These are phyloP conservation scores for Kregervanrija pseudodelftensis DNA, from an alignment of 805 yeast species.

Conservation along the genomic window DNA sequence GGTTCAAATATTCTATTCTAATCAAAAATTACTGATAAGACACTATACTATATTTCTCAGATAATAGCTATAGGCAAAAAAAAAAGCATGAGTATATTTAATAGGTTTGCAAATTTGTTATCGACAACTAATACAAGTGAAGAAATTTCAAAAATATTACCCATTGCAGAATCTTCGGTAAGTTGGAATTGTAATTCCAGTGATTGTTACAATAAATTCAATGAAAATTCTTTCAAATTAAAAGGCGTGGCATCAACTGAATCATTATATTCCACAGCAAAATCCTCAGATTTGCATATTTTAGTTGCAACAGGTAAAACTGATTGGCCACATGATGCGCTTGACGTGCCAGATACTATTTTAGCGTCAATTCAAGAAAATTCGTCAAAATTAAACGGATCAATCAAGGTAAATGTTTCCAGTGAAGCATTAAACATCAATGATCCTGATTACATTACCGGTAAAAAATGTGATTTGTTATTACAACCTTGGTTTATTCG, in stretches of 20 bases:
- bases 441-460: conserved; percentile 31
- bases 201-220: conserved; percentile 34
- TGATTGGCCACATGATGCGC: conserved; percentile 82
- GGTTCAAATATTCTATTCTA: no score
- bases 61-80: no score
- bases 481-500: conserved; percentile 71
- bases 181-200: conserved; percentile 42
- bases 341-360: conserved; percentile 24
- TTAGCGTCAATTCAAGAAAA: conserved; percentile 17
- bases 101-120: no score
- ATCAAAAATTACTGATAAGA: no score
- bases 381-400: conserved; percentile 6
- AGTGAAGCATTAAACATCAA: conserved; percentile 11
- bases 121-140: conserved; percentile 12
- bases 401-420: conserved; percentile 16
- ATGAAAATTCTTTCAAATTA: conserved; percentile 29
- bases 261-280: conserved; percentile 65
- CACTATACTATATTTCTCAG: no score
- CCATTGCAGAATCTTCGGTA: conserved; percentile 39
- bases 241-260: conserved; percentile 21
- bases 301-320: conserved; percentile 76
- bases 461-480: conserved; percentile 50
- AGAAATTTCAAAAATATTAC: conserved; percentile 31
- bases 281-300: conserved; percentile 62
- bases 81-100: no score